Percentiles rank a stretch among this genome's conserved stretches.
These are phyloP conservation scores for Kodamaea neixiangensis DNA, from an alignment of 805 yeast genomes.

Conservation along the genomic window DNA sequence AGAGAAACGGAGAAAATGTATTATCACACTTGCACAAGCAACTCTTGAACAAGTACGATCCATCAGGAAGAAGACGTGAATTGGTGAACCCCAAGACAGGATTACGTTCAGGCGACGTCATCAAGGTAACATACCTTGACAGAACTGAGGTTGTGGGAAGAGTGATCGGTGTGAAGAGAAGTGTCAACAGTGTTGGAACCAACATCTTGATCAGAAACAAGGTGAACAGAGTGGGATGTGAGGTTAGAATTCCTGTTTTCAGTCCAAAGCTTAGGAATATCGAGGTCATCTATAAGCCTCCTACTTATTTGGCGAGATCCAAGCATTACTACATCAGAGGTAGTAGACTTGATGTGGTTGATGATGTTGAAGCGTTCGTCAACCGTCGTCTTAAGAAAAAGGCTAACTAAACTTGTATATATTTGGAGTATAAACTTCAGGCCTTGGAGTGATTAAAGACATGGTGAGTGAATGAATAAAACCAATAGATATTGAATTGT, in stretches of 20 bases:
- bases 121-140: slow-evolving; percentile 69
- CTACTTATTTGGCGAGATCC: slow-evolving; percentile 68
- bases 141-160: slow-evolving; percentile 76
- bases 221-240: slow-evolving; percentile 81
- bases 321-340: slow-evolving; percentile 90
- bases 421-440: not conserved
- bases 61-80: slow-evolving; percentile 64
- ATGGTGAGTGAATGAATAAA: not conserved
- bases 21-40: slow-evolving; percentile 50
- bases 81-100: slow-evolving; percentile 50
- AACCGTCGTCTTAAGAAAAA: slow-evolving; percentile 22
- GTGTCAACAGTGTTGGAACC: slow-evolving; percentile 61
- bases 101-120: slow-evolving; percentile 79
- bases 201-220: slow-evolving; percentile 82
- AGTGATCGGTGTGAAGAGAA: slow-evolving; percentile 72
- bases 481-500: not conserved
- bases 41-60: slow-evolving; percentile 63
- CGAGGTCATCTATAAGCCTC: slow-evolving; percentile 76
- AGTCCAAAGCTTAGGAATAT: slow-evolving; percentile 76
- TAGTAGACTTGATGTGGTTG: slow-evolving; percentile 74
- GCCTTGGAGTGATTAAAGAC: not conserved
- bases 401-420: slow-evolving; percentile 4
- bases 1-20: slow-evolving; percentile 48
- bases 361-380: slow-evolving; percentile 55
- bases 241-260: slow-evolving; percentile 75